Conservation (phyloP, 306 rosid genomes). For the Sicyos edulis region DNA sequence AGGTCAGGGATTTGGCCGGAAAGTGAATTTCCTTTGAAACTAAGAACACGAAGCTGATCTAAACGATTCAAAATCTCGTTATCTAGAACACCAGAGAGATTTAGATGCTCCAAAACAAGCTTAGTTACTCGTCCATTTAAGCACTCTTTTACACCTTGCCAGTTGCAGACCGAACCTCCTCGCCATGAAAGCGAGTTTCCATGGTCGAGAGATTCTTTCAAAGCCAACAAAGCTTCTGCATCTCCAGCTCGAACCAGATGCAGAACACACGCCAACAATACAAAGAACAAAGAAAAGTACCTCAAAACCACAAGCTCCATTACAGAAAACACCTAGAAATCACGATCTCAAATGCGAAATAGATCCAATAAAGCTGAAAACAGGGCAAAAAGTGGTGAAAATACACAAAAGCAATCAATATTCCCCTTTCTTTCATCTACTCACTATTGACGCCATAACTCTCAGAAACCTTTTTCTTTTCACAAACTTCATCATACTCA, state of each 20-base stretch:
- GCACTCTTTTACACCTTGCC: constrained; percentile 78
- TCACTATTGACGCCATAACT: background rate
- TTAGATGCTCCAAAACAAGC: constrained; percentile 61
- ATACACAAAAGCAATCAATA: background rate
- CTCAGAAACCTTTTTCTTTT: background rate
- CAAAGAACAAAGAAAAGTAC: constrained; percentile 23
- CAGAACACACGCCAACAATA: background rate
- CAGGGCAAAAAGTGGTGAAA: background rate
- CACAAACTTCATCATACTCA: background rate
- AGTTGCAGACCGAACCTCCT: constrained; percentile 48
- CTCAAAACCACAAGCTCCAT: constrained; percentile 21
- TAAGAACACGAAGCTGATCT: constrained; percentile 86
- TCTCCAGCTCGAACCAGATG: constrained; percentile 41
- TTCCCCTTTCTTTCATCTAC: constrained; percentile 15
- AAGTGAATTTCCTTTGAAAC: constrained; percentile 73
- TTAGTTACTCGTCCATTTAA: constrained; percentile 64
- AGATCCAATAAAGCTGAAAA: too few relatives aligned
- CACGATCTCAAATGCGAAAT: constrained; percentile 1
- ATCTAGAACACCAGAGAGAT: constrained; percentile 59
- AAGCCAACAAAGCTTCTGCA: constrained; percentile 42
- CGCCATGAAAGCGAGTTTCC: constrained; percentile 55
- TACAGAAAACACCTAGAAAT: background rate
- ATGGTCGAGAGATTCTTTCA: constrained; percentile 60
- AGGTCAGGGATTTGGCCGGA: constrained; percentile 72
- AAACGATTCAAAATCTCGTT: constrained; percentile 46